These are phyloP conservation scores for Diutina mesorugosa DNA, from an alignment of 1,139 yeast species.

Conservation along the genomic window DNA sequence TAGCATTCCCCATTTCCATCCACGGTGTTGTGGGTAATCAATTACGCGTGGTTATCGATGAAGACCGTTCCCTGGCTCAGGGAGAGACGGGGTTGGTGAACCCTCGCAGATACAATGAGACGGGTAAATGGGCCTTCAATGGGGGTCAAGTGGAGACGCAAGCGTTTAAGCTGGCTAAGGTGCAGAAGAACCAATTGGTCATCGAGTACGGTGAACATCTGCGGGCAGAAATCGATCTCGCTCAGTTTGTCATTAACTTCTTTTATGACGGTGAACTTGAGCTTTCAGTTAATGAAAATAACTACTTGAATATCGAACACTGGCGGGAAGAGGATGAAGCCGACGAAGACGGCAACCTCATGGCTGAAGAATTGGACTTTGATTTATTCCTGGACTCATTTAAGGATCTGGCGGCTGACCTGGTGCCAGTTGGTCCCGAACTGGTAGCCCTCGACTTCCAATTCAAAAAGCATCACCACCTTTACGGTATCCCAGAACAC, in stretches of 20 bases:
- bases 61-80: conserved; percentile 23
- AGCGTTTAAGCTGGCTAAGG: conserved; percentile 4
- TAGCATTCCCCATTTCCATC: conserved; percentile 37
- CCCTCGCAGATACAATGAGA: conserved; percentile 42
- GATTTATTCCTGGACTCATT: conserved; percentile 51
- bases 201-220: conserved; percentile 30
- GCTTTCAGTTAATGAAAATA: conserved; percentile 53
- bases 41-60: conserved; percentile 54
- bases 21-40: conserved; percentile 40
- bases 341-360: conserved; percentile 11
- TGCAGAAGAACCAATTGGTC: conserved; percentile 11
- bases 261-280: conserved; percentile 12
- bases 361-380: conserved; percentile 37
- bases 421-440: conserved; percentile 78
- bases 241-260: conserved; percentile 36
- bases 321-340: conserved; percentile 30
- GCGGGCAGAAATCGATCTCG: conserved; percentile 25
- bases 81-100: conserved; percentile 14
- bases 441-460: conserved; percentile 70
- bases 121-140: conserved; percentile 47
- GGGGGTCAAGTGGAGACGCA: conserved; percentile 1
- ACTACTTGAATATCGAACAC: conserved; percentile 71
- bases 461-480: conserved; percentile 45
- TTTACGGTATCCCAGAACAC: conserved; percentile 93
- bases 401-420: conserved; percentile 46